Base-by-base conservation (phyloP, 2,329 filamentous ascomycete genomes). In the Myriosclerotinia scirpicola region DNA sequence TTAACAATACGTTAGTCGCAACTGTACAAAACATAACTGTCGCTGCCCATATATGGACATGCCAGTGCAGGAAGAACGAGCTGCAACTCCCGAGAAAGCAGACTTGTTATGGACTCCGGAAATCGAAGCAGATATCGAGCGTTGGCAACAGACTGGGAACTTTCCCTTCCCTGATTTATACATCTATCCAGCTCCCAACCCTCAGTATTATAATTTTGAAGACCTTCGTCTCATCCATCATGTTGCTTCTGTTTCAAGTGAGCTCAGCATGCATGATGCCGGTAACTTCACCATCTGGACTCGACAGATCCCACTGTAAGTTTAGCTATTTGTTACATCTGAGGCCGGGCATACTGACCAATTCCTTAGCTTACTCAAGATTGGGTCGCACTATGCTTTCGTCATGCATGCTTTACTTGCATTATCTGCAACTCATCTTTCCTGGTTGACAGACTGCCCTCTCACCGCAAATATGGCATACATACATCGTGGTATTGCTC, bases 21-120 rank as follows among this genome's bases (percentile, higher is more conserved):
- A 99, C 80, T 99, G 95, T 81, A 97, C 94, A 69, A 99, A 98
- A 81, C 95, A 99, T 81, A 97, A 97, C 81, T 95, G 96, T 75
- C 91, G 93, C 75, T 99, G 95, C 80, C 95, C 97, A 74, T 99
- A 98, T 82, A 96, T 97, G 84, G 93, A 98, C 77, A 88, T 89
- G 76, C 86, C 90, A 59, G 83, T 86, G 55, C 84, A 89, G 67
- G 88, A 90, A 71, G 82, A 86, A 72, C 82, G 86, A 71, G 83
- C 85, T 48, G 81, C 82, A 53, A 86, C 85, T 71, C 86, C 87
- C 70, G 83, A 85, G 72, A 87, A 85, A 79, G 83, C 86, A 67
- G 86, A 89, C 74, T 85, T 98, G 64, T 87, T 95, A 77, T 96
- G 93, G 88, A 93, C 90, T 53, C 89, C 91, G 20, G 89, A 94